Evolutionary conservation across 148 eudicot genomes (phyloP), one percentile per base, ranked within the genome.

Genomic region (Amaranthus cruentus): DNA sequence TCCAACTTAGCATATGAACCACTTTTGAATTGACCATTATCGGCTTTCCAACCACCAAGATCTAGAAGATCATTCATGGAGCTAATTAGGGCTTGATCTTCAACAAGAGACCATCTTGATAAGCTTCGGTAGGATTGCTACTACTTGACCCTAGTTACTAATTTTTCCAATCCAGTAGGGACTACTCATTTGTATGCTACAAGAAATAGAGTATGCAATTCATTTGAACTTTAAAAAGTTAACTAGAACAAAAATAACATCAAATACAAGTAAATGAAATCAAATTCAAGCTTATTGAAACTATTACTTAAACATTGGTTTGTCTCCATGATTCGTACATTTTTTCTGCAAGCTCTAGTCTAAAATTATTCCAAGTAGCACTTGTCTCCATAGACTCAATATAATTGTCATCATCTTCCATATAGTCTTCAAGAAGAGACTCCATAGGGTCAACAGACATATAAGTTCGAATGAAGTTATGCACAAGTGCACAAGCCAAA

Each of bases 381-480:
- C 61, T 65, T 9, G 46, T 65, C 18, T 74, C 70, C 54, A 74
- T 43, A 15, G 6, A 9, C n/a, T 74, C 62, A 15, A 74, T 74
- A 68, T 43, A 10, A 7, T 53, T 7, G 1, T 46, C 38, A 1
- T 43, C 14, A 62, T 59, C 60, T 52, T 72, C 62, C 14, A 9
- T 14, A 11, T 7, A 57, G 51, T 73, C 75, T 3, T 3, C 9
- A 6, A 72, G 21, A 0, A 61, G 42, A 28, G 28, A 50, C 47
- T 72, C 68, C n/a, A n/a, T n/a, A 62, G 75, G 75, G 15, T 60
- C 75, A 11, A 61, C 48, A 50, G 15, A 21, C 57, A 72, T 72
- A 6, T 72, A 49, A 6, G 67, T 57, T 47, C 46, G 65, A 59
- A 71, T 58, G 14, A 58, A 71, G 10, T 71, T 71, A 71, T 71